Evolutionary conservation across 1,284 basidiomycete species (phyloP).

Genomic region (Ustilago vetiveriae): DNA sequence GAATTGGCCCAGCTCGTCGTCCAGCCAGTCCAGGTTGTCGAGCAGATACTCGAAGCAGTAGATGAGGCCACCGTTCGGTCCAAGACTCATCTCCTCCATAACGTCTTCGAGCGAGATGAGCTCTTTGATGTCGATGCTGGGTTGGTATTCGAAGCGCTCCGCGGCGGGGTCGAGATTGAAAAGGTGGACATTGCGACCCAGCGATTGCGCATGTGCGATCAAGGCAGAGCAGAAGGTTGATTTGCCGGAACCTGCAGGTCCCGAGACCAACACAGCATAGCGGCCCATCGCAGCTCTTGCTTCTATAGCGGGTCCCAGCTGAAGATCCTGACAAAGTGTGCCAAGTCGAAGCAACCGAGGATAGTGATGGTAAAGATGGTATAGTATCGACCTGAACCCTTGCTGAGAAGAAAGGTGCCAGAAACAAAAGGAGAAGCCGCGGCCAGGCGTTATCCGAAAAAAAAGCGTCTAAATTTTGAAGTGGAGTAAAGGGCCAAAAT

Average conservation of each 20-base stretch:
- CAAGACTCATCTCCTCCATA: constrained; percentile 93
- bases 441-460: constrained; percentile 1
- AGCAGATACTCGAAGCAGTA: constrained; percentile 99
- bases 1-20: constrained; percentile 88
- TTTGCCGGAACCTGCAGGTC: constrained; percentile 97
- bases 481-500: constrained; percentile 15
- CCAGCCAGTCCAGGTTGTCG: constrained; percentile 98
- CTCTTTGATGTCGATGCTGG: constrained; percentile 92
- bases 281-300: constrained; percentile 41
- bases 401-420: constrained; percentile 1
- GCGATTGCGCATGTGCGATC: constrained; percentile 86
- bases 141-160: constrained; percentile 90
- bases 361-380: too few species aligned
- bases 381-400: constrained; percentile 5
- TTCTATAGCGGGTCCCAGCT: too few species aligned
- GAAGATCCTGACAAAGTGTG: too few species aligned
- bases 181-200: constrained; percentile 86
- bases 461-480: neutral
- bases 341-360: too few species aligned
- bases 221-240: constrained; percentile 91
- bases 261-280: constrained; percentile 69
- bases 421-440: neutral
- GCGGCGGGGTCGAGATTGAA: constrained; percentile 99
- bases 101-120: constrained; percentile 93
- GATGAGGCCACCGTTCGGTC: constrained; percentile 95